Percentiles rank a stretch among this genome's conserved stretches.
These are phyloP conservation scores for Pulveroboletus frians DNA, from an alignment of 768 basidiomycete genomes.

Conservation along the genomic window DNA sequence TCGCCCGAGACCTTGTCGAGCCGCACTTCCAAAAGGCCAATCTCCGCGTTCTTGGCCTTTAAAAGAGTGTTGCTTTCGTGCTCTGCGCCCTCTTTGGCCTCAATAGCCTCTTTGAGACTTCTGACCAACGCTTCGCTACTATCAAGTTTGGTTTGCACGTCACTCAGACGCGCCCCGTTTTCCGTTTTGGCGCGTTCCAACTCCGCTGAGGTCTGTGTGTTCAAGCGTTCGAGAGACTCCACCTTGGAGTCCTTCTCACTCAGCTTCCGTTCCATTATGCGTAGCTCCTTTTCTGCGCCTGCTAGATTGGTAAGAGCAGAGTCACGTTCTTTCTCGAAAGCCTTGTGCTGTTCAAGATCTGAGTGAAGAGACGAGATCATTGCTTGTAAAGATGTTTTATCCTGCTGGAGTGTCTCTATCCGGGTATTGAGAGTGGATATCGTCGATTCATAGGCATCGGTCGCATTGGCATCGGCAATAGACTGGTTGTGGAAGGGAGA, in stretches of 20 bases:
- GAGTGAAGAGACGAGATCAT: constrained; percentile 22
- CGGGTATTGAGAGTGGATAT: constrained; percentile 28
- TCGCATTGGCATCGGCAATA: constrained; percentile 26
- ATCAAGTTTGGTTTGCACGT: constrained; percentile 42
- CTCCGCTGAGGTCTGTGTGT: constrained; percentile 34
- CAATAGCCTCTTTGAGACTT: constrained; percentile 49
- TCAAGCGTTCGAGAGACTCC: constrained; percentile 43
- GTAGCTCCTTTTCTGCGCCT: constrained; percentile 41
- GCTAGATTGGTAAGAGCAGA: constrained; percentile 35
- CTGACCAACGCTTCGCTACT: constrained; percentile 40
- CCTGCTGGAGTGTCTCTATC: constrained; percentile 62
- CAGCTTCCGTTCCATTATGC: constrained; percentile 38
- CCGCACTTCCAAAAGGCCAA: constrained; percentile 47
- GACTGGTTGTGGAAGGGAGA: constrained; percentile 36
- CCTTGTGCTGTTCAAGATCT: constrained; percentile 22
- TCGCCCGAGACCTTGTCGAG: constrained; percentile 43
- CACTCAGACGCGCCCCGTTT: constrained; percentile 37
- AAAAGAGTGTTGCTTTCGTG: constrained; percentile 47
- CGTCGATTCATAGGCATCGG: constrained; percentile 13
- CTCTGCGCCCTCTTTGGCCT: constrained; percentile 46
- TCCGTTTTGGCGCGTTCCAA: constrained; percentile 46
- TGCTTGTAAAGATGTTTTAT: constrained; percentile 56
- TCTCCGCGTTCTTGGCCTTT: constrained; percentile 55
- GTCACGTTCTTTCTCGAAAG: constrained; percentile 42
- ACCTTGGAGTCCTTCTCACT: constrained; percentile 42